Evolutionary conservation across 441 rosid genomes (phyloP).

Genomic region (Monsonia emarginata): DNA sequence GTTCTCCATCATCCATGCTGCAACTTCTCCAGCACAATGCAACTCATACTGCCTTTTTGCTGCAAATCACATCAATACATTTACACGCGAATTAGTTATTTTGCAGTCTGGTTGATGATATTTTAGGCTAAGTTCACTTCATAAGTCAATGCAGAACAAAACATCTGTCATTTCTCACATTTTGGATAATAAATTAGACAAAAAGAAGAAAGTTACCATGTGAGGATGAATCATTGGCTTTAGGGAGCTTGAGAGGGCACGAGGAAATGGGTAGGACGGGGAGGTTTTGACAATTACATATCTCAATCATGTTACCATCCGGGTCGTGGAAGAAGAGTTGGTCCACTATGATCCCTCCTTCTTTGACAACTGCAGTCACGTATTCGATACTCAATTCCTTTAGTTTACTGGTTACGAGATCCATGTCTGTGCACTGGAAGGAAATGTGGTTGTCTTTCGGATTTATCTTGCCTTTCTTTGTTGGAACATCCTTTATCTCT

Average conservation of each 20-base stretch:
- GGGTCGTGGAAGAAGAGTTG: constrained; percentile 24
- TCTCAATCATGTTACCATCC: constrained; percentile 19
- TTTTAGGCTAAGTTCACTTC: too few species aligned
- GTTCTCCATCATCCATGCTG: constrained; percentile 4
- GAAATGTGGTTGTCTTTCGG: constrained; percentile 24
- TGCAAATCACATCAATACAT: not conserved
- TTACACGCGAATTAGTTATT: not conserved
- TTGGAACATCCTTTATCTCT: constrained; percentile 11
- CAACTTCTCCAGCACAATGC: constrained; percentile 2
- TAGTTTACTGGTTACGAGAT: constrained; percentile 2
- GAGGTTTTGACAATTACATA: constrained; percentile 21
- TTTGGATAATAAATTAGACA: not conserved
- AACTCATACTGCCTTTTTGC: not conserved
- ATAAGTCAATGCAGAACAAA: too few species aligned
- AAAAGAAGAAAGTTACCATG: not conserved
- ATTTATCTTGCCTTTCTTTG: constrained; percentile 15
- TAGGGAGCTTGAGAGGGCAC: constrained; percentile 12
- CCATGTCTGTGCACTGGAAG: constrained; percentile 16
- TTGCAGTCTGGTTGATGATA: too few species aligned
- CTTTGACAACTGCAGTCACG: constrained; percentile 18
- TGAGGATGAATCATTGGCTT: not conserved
- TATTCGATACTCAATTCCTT: constrained; percentile 15
- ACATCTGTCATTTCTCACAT: too few species aligned
- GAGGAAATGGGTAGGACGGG: constrained; percentile 18
- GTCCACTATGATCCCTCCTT: constrained; percentile 16